Conservation (phyloP, 208 protist species). For the Giardia duodenalis region DNA sequence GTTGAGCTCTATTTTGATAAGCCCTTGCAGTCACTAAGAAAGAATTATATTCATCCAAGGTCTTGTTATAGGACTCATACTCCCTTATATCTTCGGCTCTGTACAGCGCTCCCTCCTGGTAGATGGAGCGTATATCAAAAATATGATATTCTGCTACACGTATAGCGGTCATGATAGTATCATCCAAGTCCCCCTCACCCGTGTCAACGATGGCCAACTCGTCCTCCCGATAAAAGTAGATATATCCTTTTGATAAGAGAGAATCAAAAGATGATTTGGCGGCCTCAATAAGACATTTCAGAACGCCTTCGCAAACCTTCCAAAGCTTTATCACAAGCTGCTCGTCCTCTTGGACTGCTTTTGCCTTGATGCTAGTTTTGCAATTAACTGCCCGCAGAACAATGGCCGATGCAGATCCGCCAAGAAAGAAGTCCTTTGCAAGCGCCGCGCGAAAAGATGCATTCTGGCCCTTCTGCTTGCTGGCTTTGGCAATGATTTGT, state of each 20-base stretch:
- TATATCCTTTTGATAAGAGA: background rate
- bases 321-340: background rate
- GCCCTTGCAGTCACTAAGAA: background rate
- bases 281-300: background rate
- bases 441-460: background rate
- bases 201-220: background rate
- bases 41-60: slow-evolving; percentile 5
- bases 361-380: background rate
- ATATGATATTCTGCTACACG: slow-evolving; percentile 14
- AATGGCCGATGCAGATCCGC: background rate
- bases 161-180: background rate
- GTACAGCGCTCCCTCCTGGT: background rate
- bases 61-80: background rate
- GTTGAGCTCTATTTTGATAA: slow-evolving; percentile 10
- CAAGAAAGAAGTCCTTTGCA: background rate
- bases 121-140: background rate
- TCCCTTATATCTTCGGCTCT: background rate
- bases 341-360: background rate
- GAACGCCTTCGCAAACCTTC: background rate
- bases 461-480: background rate
- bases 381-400: background rate
- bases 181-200: background rate
- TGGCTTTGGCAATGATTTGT: background rate
- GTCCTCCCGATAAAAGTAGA: slow-evolving; percentile 15
- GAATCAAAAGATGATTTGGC: background rate